A percentile compares a stretch with the other conserved stretches of the same genome.
phyloP scores from a whole-genome alignment of 2,329 filamentous ascomycete species.

The Hirsutella rhossiliensis region DNA sequence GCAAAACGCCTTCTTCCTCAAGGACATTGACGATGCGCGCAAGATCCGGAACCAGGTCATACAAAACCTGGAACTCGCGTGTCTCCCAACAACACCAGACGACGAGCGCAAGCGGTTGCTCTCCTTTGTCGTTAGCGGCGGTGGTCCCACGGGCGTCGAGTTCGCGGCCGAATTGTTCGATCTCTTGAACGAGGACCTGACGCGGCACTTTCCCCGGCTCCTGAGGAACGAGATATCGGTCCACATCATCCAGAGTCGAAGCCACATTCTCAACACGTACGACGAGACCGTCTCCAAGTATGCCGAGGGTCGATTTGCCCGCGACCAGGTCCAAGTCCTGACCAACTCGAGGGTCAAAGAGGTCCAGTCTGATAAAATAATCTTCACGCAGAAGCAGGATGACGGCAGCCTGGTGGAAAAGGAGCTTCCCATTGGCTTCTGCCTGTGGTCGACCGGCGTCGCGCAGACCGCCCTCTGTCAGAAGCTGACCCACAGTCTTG shows the following conservation, averaged over 20 bases:
- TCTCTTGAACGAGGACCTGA: conserved; percentile 88
- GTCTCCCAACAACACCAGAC: conserved; percentile 83
- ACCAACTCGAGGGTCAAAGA: conserved; percentile 92
- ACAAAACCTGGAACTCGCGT: conserved; percentile 80
- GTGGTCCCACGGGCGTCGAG: conserved; percentile 92
- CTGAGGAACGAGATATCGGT: conserved; percentile 97
- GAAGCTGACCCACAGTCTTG: conserved; percentile 65
- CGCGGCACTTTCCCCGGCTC: conserved; percentile 70
- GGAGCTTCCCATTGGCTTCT: conserved; percentile 91
- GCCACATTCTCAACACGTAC: conserved; percentile 96
- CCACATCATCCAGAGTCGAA: conserved; percentile 87
- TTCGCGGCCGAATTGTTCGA: conserved; percentile 96
- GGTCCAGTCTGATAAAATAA: conserved; percentile 68
- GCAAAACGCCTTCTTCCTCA: conserved; percentile 88
- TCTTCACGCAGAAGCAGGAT: conserved; percentile 74
- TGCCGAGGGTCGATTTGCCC: conserved; percentile 79
- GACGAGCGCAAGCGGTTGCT: conserved; percentile 77
- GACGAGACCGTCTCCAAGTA: conserved; percentile 89
- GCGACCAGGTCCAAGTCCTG: conserved; percentile 82
- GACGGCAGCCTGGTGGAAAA: conserved; percentile 70
- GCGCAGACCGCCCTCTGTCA: conserved; percentile 73
- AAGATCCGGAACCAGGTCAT: conserved; percentile 81
- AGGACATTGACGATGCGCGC: conserved; percentile 87
- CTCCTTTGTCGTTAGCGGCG: conserved; percentile 92
- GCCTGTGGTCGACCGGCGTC: conserved; percentile 94